Evolutionary conservation across 495 filamentous ascomycete species (phyloP).

Genomic region (Lineolata rhizophorae): DNA sequence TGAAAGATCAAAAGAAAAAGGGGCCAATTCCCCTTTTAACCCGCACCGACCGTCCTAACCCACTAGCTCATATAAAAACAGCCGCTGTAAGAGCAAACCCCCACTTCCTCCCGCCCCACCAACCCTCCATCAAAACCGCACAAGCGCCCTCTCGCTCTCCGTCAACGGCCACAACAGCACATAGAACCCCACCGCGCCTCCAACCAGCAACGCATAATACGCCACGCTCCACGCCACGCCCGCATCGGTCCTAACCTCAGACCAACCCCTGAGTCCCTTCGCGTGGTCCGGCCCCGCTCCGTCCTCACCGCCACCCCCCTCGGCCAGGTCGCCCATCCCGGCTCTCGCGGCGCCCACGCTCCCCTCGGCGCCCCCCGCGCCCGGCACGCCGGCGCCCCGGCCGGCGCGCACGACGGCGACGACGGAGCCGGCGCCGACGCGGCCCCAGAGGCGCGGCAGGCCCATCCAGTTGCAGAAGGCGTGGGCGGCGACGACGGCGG

Average conservation of each 20-base stretch:
- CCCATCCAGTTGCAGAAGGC: slow-evolving; percentile 88
- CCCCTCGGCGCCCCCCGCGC: not conserved
- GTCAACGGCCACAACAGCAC: slow-evolving; percentile 51
- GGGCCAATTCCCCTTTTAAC: too few species aligned
- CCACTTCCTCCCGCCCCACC: too few species aligned
- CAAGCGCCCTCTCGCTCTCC: slow-evolving; percentile 26
- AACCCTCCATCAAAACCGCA: too few species aligned
- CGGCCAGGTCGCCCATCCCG: slow-evolving; percentile 26
- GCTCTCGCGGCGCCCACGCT: not conserved
- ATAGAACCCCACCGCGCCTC: slow-evolving; percentile 49
- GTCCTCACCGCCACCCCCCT: slow-evolving; percentile 11
- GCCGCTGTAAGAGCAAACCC: too few species aligned
- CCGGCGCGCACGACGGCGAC: slow-evolving; percentile 11
- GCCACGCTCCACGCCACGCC: slow-evolving; percentile 41
- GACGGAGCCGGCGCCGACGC: slow-evolving; percentile 37
- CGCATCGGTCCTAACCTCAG: too few species aligned
- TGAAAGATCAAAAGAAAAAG: too few species aligned
- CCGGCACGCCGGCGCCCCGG: slow-evolving; percentile 4
- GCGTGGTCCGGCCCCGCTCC: slow-evolving; percentile 1
- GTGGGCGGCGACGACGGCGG: slow-evolving; percentile 52
- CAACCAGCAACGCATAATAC: slow-evolving; percentile 57
- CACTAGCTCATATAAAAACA: too few species aligned
- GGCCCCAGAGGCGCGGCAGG: slow-evolving; percentile 68
- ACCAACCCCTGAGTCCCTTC: not conserved
- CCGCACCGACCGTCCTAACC: too few species aligned